phyloP scores from a whole-genome alignment of 257 asterid species.

The Voacanga thouarsii region DNA sequence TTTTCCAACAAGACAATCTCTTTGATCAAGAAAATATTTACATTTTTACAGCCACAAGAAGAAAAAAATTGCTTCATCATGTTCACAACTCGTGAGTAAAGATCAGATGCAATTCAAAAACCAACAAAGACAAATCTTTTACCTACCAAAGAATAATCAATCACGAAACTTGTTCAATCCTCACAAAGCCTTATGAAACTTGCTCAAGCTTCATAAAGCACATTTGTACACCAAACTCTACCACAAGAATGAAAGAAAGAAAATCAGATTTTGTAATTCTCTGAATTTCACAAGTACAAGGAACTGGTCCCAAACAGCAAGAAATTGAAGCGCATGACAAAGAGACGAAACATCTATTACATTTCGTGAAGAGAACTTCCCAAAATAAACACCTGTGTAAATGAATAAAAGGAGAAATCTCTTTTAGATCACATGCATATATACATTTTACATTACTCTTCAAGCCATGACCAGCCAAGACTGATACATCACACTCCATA shows the following conservation, averaged over 20 bases:
- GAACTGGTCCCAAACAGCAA: neutral
- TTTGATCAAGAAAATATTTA: neutral
- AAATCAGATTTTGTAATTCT: neutral
- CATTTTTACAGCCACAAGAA: neutral
- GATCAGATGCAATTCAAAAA: neutral
- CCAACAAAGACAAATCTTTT: neutral
- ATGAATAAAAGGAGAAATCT: neutral
- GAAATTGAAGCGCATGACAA: neutral
- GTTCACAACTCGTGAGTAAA: neutral
- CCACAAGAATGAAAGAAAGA: neutral
- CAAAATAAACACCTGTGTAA: no score
- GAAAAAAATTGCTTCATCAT: neutral
- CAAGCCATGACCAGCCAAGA: no score
- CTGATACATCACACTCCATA: no score
- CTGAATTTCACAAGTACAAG: neutral
- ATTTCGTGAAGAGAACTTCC: neutral
- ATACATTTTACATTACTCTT: neutral
- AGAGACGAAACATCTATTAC: neutral
- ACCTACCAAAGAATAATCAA: neutral
- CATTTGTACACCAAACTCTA: neutral
- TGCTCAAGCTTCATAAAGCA: neutral
- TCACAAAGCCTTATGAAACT: neutral
- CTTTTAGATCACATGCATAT: neutral
- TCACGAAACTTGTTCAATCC: neutral
- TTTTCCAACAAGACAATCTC: neutral